Evolutionary conservation across 805 yeast species (phyloP).

Genomic region (Komagataella kurtzmanii): DNA sequence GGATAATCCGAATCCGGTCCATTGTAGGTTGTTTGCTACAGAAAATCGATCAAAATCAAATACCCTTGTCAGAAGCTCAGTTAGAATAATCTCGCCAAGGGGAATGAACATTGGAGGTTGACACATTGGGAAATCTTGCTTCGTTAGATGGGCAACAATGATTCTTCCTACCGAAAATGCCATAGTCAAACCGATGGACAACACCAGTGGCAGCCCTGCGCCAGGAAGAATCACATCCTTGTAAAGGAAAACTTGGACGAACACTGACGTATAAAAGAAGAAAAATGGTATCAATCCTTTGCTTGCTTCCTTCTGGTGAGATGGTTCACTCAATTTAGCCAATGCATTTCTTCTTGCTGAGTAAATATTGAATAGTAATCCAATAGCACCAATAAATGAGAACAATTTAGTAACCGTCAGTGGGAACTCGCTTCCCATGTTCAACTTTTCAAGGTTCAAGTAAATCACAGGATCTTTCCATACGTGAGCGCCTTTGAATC

Average conservation of each 20-base stretch:
- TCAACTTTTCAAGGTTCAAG: slow-evolving; percentile 23
- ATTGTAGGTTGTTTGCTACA: slow-evolving; percentile 37
- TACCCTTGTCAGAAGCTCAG: slow-evolving; percentile 20
- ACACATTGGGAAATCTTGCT: slow-evolving; percentile 60
- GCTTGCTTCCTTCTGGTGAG: slow-evolving; percentile 24
- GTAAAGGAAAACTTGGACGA: slow-evolving; percentile 26
- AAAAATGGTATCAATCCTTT: slow-evolving; percentile 59
- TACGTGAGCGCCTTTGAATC: slow-evolving; percentile 49
- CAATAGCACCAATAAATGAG: slow-evolving; percentile 38
- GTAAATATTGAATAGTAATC: slow-evolving; percentile 48
- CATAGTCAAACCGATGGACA: slow-evolving; percentile 60
- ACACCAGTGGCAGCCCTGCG: slow-evolving; percentile 39
- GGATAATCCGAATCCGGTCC: slow-evolving; percentile 58
- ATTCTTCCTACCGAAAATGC: slow-evolving; percentile 89
- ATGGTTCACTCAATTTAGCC: slow-evolving; percentile 24
- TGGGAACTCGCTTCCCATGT: slow-evolving; percentile 9
- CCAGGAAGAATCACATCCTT: slow-evolving; percentile 36
- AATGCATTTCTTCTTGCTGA: slow-evolving; percentile 55
- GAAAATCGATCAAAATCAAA: slow-evolving; percentile 24
- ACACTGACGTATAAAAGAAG: slow-evolving; percentile 34
- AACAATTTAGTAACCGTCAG: slow-evolving; percentile 23
- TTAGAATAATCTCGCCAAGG: slow-evolving; percentile 26
- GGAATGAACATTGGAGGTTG: slow-evolving; percentile 67
- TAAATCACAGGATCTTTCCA: slow-evolving; percentile 40
- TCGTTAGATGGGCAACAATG: slow-evolving; percentile 74